Conservation (phyloP, 331 rosid species). For the Quercus tomentella region DNA sequence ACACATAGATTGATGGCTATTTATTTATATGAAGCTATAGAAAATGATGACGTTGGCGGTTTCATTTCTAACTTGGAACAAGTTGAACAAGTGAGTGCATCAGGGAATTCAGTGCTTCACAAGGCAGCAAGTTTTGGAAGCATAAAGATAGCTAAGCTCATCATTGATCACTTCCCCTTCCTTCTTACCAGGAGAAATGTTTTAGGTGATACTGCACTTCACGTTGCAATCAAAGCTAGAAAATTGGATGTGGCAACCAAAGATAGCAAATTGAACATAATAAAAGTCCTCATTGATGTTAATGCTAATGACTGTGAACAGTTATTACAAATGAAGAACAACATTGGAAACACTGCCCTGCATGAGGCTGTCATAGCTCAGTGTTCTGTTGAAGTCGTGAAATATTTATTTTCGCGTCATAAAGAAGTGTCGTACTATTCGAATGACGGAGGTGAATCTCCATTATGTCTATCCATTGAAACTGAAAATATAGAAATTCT, state of each 20-base stretch:
- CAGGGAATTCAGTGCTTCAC: constrained; percentile 15
- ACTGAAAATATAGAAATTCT: neutral
- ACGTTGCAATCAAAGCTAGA: neutral
- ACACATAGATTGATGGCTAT: neutral
- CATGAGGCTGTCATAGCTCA: constrained; percentile 3
- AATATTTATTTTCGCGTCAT: neutral
- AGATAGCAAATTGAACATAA: neutral
- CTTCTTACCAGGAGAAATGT: neutral
- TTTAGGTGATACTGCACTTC: constrained; percentile 1
- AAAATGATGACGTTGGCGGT: neutral
- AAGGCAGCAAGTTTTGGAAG: constrained; percentile 8
- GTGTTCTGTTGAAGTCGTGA: rapidly evolving
- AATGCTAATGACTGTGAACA: neutral
- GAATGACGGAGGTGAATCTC: neutral
- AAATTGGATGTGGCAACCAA: neutral
- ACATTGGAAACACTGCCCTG: neutral
- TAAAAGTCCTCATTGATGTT: neutral
- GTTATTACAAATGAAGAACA: neutral
- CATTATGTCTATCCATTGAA: neutral
- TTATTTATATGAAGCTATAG: neutral
- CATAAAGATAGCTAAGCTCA: neutral
- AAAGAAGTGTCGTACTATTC: neutral
- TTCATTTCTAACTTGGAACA: neutral
- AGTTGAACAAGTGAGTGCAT: neutral
- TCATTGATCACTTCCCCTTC: neutral